Base-by-base conservation (phyloP, 2,329 filamentous ascomycete species). In the Ascocoryne sarcoides region DNA sequence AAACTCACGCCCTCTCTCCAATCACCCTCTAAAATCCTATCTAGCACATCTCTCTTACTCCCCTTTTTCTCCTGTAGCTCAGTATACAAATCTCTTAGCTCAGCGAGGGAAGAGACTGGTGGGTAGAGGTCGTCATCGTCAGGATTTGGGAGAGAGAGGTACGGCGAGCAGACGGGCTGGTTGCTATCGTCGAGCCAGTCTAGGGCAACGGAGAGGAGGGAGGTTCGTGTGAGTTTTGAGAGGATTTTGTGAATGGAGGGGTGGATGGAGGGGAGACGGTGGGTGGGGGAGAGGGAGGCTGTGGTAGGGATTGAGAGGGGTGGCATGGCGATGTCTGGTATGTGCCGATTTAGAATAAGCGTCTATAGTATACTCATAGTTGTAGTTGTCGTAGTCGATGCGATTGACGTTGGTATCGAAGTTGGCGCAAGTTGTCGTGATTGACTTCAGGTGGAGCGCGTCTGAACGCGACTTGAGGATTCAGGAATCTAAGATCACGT, bases 161-260 rank as follows among this genome's bases (percentile, higher is more conserved):
- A 77, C 0, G 82, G 82, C 1, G 67, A 66, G 32, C 75, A 80
- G 14, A 73, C 65, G 4, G 70, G 62, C 30, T 77, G 66, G 47
- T 83, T 80, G 47, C 70, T 67, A 36, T 81, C 75, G 42, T 82
- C 75, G 3, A 93, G 76, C 87, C 87, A 94, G 64, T 82, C 73
- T 16, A 88, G 70, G 1, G 75, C 82, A 7, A 94, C 71, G 0
- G 78, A 75, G 18, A 92, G 64, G 16, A 94, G 72, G 0, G 83
- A 78, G 34, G 79, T 66, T 37, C 86, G 79, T 2, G 84, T 82
- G 14, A 93, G 71, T 40, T 79, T 80, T 45, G 68, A 72, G 36
- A 94, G 69, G 30, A 74, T 69, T 60, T 83, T 86, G 48, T 73
- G 60, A 36, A 87, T 73, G 20, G 77, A 68, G 33, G 74, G 66